A percentile compares a stretch with the other conserved stretches of the same genome.
Evolutionary conservation across 163 green algal species (phyloP).

Genomic region (Chloromonas sp.): DNA sequence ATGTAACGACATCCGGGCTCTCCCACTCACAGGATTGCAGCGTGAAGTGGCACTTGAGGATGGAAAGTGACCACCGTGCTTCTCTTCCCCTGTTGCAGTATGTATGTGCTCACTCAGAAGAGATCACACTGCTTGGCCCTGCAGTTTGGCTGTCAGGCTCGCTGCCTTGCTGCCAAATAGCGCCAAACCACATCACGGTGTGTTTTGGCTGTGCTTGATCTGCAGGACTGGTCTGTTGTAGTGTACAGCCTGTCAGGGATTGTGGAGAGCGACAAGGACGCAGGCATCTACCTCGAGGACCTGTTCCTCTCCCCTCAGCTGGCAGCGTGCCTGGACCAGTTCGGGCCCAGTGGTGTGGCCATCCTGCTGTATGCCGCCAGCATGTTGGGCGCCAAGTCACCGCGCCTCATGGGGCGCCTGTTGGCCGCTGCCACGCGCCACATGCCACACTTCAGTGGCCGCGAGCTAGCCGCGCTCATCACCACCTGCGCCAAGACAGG

Average conservation of each 20-base stretch:
- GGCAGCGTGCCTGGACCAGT: not conserved
- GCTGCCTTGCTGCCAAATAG: too few species aligned
- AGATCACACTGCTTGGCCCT: too few species aligned
- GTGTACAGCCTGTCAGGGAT: slow-evolving; percentile 9
- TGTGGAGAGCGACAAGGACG: not conserved
- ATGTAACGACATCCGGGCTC: too few species aligned
- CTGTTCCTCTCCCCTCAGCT: slow-evolving; percentile 6
- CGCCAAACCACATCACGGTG: too few species aligned
- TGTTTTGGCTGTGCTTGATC: not conserved
- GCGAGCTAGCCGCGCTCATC: slow-evolving; percentile 4
- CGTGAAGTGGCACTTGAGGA: too few species aligned
- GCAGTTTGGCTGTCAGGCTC: too few species aligned
- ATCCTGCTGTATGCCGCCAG: not conserved
- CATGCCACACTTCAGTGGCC: not conserved
- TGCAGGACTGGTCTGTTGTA: slow-evolving; percentile 18
- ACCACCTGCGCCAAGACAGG: not conserved
- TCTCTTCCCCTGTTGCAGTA: too few species aligned
- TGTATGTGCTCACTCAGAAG: too few species aligned
- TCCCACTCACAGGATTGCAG: not conserved
- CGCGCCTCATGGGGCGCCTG: not conserved
- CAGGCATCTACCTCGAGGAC: not conserved
- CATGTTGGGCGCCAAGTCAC: not conserved
- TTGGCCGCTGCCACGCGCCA: not conserved
- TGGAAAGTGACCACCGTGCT: too few species aligned
- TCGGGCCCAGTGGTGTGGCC: not conserved